Percentiles rank a stretch among this genome's conserved stretches.
Conservation (phyloP, 2,329 filamentous ascomycete species). For the Apiospora marii region DNA sequence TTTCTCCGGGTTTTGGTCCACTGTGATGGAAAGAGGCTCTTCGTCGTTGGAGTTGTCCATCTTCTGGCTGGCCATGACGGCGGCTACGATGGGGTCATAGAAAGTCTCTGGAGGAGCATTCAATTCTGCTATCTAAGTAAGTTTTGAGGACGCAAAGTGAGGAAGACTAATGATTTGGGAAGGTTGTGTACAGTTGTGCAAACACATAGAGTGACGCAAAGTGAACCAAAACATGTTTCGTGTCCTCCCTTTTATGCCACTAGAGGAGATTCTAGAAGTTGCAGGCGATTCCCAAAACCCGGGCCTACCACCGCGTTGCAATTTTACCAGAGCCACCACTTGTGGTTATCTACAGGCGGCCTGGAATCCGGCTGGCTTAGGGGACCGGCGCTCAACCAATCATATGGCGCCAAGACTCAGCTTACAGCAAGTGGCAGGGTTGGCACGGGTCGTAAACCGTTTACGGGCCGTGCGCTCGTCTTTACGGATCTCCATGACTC, state of each 20-base stretch:
- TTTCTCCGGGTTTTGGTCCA: background rate
- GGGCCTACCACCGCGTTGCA: background rate
- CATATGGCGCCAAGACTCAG: background rate
- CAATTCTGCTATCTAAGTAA: background rate
- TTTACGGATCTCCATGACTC: background rate
- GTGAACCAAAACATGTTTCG: background rate
- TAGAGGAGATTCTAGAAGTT: background rate
- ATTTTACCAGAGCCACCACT: background rate
- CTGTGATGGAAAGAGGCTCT: background rate
- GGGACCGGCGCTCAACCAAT: background rate
- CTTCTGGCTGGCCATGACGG: background rate
- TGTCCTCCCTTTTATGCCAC: background rate
- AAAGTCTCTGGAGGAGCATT: too few species aligned
- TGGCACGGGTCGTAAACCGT: constrained; percentile 7
- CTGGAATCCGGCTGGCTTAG: background rate
- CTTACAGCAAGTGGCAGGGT: background rate
- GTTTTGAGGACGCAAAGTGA: background rate
- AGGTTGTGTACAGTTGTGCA: background rate
- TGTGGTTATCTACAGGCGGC: background rate
- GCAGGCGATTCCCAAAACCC: too few species aligned
- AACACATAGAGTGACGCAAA: background rate
- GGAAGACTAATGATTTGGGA: background rate
- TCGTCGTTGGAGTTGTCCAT: background rate
- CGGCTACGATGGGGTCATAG: background rate
- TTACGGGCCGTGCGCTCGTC: constrained; percentile 8